A percentile compares a stretch with the other conserved stretches of the same genome.
phyloP scores from a whole-genome alignment of 2,329 filamentous ascomycete genomes.

The Colletotrichum tabaci region DNA sequence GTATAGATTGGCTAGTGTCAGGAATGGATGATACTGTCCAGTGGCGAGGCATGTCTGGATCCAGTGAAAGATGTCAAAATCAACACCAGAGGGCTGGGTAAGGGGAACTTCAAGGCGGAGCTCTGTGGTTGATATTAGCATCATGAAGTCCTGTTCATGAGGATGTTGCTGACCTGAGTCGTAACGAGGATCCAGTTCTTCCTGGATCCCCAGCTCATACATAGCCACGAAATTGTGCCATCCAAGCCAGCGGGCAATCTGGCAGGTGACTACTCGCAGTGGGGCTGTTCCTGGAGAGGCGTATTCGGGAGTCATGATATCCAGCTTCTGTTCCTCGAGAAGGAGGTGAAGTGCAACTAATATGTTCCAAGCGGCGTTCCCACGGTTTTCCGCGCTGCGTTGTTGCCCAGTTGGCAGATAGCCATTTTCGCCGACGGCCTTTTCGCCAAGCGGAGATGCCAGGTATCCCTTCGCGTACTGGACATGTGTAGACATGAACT shows the following conservation, averaged over 20 bases:
- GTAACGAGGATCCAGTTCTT: constrained; percentile 57
- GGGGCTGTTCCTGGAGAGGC: constrained; percentile 61
- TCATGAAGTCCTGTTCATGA: constrained; percentile 29
- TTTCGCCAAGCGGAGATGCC: constrained; percentile 69
- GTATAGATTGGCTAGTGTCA: constrained; percentile 62
- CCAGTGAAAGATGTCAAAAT: constrained; percentile 65
- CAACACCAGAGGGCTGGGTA: constrained; percentile 50
- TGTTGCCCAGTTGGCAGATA: constrained; percentile 75
- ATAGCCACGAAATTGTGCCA: constrained; percentile 70
- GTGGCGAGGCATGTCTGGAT: constrained; percentile 63
- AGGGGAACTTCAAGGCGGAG: constrained; percentile 46
- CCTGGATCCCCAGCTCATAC: constrained; percentile 69
- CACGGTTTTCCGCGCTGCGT: constrained; percentile 69
- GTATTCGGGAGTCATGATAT: constrained; percentile 67
- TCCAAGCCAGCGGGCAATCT: constrained; percentile 85
- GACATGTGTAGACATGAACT: constrained; percentile 68
- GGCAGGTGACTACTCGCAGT: constrained; percentile 82
- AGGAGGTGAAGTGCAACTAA: constrained; percentile 86
- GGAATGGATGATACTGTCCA: constrained; percentile 54
- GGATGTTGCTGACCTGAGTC: constrained; percentile 55
- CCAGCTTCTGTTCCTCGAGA: constrained; percentile 90
- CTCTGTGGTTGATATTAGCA: constrained; percentile 47
- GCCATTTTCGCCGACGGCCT: constrained; percentile 67
- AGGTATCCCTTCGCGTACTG: constrained; percentile 77
- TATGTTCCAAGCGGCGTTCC: constrained; percentile 75